Evolutionary conservation across 495 filamentous ascomycete genomes (phyloP).

Genomic region (Hypoxylon lenormandii): DNA sequence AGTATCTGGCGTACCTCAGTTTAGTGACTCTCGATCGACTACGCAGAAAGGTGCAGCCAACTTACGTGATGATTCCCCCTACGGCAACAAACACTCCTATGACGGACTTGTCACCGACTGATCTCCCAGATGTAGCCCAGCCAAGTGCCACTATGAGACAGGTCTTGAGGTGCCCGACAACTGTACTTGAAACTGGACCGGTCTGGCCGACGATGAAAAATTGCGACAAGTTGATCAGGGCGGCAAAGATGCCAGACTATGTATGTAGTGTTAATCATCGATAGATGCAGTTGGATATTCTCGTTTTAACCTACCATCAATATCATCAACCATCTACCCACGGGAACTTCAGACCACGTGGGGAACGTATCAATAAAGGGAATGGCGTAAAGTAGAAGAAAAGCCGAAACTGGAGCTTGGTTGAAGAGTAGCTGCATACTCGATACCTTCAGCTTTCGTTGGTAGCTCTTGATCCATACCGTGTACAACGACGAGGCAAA

Average conservation of each 20-base stretch:
- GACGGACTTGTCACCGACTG: conserved; percentile 64
- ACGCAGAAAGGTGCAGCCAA: conserved; percentile 6
- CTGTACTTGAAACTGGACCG: conserved; percentile 76
- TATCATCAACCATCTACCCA: conserved; percentile 67
- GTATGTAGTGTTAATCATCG: conserved; percentile 44
- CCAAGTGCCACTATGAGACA: conserved; percentile 70
- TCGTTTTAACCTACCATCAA: conserved; percentile 59
- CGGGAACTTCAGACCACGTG: conserved; percentile 61
- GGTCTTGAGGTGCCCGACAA: conserved; percentile 76
- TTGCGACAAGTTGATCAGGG: conserved; percentile 77
- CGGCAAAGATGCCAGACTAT: conserved; percentile 71
- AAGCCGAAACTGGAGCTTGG: conserved; percentile 73
- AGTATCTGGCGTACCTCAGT: conserved; percentile 57
- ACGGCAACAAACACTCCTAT: conserved; percentile 67
- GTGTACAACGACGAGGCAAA: conserved; percentile 76
- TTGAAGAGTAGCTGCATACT: conserved; percentile 80
- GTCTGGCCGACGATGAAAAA: conserved; percentile 80
- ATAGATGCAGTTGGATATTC: conserved; percentile 26
- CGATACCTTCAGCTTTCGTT: conserved; percentile 73
- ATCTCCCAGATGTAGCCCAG: conserved; percentile 65
- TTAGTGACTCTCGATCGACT: conserved; percentile 8
- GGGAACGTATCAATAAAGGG: conserved; percentile 75
- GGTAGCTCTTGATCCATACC: conserved; percentile 74
- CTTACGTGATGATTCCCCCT: conserved; percentile 67
- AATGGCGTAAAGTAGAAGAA: conserved; percentile 73